Evolutionary conservation across 2,329 filamentous ascomycete species (phyloP).

Genomic region (Herpotrichia juniperi): DNA sequence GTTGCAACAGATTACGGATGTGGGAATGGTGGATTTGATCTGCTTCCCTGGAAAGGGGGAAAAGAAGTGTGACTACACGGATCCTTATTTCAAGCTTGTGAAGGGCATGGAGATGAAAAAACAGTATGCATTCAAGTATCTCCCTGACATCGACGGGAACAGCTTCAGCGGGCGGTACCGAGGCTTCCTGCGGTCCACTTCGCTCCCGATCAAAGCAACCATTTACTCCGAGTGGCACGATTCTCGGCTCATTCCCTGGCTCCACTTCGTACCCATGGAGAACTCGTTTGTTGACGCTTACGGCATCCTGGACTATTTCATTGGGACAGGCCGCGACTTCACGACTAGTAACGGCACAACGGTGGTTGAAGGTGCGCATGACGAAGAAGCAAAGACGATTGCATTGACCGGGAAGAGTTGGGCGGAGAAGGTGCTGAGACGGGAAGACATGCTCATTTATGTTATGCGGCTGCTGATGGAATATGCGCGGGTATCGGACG

Average conservation of each 20-base stretch:
- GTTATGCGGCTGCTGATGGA: constrained; percentile 62
- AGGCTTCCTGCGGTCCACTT: constrained; percentile 69
- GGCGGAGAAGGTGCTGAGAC: constrained; percentile 70
- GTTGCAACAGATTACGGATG: constrained; percentile 47
- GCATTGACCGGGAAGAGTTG: constrained; percentile 70
- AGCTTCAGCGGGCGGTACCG: constrained; percentile 48
- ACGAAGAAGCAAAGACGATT: constrained; percentile 66
- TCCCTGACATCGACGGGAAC: constrained; percentile 79
- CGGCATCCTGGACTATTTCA: constrained; percentile 77
- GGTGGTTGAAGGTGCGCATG: constrained; percentile 46
- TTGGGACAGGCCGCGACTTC: constrained; percentile 52
- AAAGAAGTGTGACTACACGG: constrained; percentile 54
- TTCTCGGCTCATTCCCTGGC: constrained; percentile 70
- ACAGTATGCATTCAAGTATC: constrained; percentile 65
- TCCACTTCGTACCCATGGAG: constrained; percentile 82
- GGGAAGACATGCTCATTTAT: constrained; percentile 78
- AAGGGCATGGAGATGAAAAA: constrained; percentile 43
- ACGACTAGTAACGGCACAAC: constrained; percentile 3
- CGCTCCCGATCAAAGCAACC: constrained; percentile 77
- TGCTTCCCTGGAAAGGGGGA: constrained; percentile 49
- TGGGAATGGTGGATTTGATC: constrained; percentile 51
- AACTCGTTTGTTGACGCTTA: constrained; percentile 75
- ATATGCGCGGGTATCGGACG: constrained; percentile 51
- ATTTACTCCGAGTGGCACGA: constrained; percentile 85
- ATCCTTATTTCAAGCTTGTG: constrained; percentile 46